Conservation (phyloP, 305 asterid species). For the Nicotiana rustica region DNA sequence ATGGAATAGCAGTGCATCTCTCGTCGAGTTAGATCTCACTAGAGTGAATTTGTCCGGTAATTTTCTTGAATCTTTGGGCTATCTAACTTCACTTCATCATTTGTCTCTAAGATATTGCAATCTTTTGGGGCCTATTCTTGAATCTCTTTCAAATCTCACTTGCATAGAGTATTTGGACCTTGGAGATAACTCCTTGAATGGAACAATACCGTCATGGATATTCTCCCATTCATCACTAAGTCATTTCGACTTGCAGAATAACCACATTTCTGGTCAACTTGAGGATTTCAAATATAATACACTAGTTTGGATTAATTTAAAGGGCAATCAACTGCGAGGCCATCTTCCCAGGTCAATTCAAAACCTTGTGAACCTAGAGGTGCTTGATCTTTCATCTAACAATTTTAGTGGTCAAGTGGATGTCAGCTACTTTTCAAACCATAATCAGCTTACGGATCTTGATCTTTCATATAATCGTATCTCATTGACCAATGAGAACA, state of each 20-base stretch:
- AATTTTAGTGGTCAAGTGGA: slow-evolving; percentile 39
- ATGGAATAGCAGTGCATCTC: slow-evolving; percentile 3
- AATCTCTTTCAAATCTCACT: slow-evolving; percentile 17
- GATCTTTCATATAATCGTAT: slow-evolving; percentile 15
- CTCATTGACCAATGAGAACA: slow-evolving; percentile 29
- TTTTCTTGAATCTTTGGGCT: slow-evolving; percentile 35
- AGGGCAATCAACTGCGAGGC: slow-evolving; percentile 37
- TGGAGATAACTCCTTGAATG: slow-evolving; percentile 28
- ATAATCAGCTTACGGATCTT: neutral
- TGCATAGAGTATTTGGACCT: slow-evolving; percentile 4
- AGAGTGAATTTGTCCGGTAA: neutral
- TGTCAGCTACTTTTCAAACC: neutral
- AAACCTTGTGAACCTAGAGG: slow-evolving; percentile 33
- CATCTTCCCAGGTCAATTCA: slow-evolving; percentile 34
- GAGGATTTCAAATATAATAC: slow-evolving; percentile 33
- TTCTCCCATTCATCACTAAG: neutral
- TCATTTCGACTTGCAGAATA: slow-evolving; percentile 9
- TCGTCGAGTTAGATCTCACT: slow-evolving; percentile 29
- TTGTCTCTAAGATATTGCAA: slow-evolving; percentile 36
- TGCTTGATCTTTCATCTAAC: slow-evolving; percentile 44
- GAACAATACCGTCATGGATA: slow-evolving; percentile 30
- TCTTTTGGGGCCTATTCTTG: neutral
- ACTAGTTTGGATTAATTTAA: neutral
- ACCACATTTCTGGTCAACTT: slow-evolving; percentile 36
- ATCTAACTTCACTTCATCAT: slow-evolving; percentile 12